Percentiles rank a stretch among this genome's conserved stretches.
Evolutionary conservation across 306 rosid species (phyloP).

Genomic region (Comarum palustre): DNA sequence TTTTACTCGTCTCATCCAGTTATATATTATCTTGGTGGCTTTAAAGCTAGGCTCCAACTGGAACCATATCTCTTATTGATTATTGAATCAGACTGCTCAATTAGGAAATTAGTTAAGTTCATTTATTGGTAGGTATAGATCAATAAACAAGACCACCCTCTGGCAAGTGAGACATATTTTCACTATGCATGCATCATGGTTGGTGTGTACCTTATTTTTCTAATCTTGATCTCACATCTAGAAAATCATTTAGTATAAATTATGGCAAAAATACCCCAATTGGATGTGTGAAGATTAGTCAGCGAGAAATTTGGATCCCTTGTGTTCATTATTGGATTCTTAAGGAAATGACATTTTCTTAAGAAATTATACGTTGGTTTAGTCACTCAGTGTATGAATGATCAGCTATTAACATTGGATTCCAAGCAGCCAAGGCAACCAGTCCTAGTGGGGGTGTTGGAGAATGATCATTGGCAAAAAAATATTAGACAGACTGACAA

Average conservation of each 20-base stretch:
- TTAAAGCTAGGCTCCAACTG: conserved; percentile 30
- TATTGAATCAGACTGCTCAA: neutral
- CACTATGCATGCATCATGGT: neutral
- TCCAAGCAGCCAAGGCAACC: conserved; percentile 28
- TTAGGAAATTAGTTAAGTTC: neutral
- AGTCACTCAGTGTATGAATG: neutral
- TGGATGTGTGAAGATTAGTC: neutral
- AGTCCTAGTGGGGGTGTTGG: conserved; percentile 28
- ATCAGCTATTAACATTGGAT: conserved; percentile 39
- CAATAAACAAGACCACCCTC: neutral
- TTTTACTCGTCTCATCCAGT: neutral
- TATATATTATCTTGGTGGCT: neutral
- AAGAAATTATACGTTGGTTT: conserved; percentile 2
- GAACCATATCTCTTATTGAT: neutral
- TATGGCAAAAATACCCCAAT: neutral
- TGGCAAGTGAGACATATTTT: conserved; percentile 10
- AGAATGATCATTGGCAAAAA: conserved; percentile 18
- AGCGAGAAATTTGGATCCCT: neutral
- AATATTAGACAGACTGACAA: conserved; percentile 30
- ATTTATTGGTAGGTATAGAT: conserved; percentile 1
- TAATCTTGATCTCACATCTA: neutral
- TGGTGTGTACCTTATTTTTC: conserved; percentile 2
- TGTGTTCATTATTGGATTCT: conserved; percentile 8
- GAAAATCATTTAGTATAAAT: neutral
- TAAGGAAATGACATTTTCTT: neutral